Evolutionary conservation across 129 eudicot genomes (phyloP).

Genomic region (Centrapalus pauciflorus): DNA sequence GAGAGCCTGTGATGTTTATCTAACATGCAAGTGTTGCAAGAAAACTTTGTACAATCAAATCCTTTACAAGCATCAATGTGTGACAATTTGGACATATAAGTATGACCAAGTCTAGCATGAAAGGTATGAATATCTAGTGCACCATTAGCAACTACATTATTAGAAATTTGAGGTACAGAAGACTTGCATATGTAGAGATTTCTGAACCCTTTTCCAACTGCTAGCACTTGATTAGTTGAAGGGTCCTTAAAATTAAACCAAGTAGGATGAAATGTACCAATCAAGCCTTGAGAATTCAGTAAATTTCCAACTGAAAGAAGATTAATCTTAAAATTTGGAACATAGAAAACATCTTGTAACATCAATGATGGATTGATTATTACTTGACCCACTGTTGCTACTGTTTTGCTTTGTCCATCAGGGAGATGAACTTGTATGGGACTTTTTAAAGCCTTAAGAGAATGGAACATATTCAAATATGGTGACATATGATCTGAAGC

Average conservation of each 20-base stretch:
- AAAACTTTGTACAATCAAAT: neutral
- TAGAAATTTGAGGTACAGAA: neutral
- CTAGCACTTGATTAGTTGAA: neutral
- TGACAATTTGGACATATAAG: neutral
- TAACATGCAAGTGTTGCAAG: neutral
- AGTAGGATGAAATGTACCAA: neutral
- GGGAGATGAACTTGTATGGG: too few relatives aligned
- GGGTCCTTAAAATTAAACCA: neutral
- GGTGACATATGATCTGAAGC: too few relatives aligned
- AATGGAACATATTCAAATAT: too few relatives aligned
- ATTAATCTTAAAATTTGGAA: neutral
- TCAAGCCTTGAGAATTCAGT: neutral
- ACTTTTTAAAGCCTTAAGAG: too few relatives aligned
- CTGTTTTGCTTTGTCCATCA: neutral
- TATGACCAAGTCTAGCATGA: conserved; percentile 4
- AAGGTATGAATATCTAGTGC: neutral
- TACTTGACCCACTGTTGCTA: neutral
- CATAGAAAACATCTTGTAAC: neutral
- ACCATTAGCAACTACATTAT: neutral
- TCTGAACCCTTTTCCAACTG: neutral
- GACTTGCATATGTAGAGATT: neutral
- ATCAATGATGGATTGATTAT: neutral
- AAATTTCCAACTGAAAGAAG: neutral
- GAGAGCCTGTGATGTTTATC: neutral
- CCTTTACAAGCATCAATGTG: neutral